Evolutionary conservation across 2,329 filamentous ascomycete species (phyloP), one percentile per base, ranked within the genome.

Genomic region (Neobulgaria alba): DNA sequence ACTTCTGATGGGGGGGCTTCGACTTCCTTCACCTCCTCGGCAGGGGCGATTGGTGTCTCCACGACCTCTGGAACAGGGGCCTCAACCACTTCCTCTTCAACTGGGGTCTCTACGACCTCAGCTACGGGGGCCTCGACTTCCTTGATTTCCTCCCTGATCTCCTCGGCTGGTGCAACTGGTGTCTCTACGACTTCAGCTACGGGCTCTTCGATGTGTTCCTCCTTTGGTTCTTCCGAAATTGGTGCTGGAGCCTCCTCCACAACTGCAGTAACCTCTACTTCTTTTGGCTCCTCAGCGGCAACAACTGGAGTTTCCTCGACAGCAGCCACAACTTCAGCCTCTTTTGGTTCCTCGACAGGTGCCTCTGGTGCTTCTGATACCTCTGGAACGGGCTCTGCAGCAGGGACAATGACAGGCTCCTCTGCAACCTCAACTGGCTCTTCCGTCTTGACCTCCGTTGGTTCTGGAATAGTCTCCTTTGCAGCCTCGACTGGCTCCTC

Each of bases 201-300:
- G 33, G 33, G 33, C 10, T 20, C 33, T 35, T 35, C 33, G 19
- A 17, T 9, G 30, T n/a, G n/a, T n/a, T n/a, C n/a, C n/a, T n/a
- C n/a, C n/a, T 49, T 42, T 35, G 47, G 43, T 34, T 15, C 15
- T 32, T 42, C 32, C 10, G 35, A 16, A 9, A 21, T 23, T 29
- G 29, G 18, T 4, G 29, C 26, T 41, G 43, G 29, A 30, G 48
- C 38, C 4, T 43, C 38, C 16, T 46, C 39, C 33, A 39, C 39
- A 15, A 33, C 29, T 33, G 30, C 19, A 15, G 39, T 16, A n/a
- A n/a, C n/a, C 20, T 18, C 31, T 17, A 41, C 33, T 12, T 30
- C 30, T 12, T 17, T 26, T 23, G 30, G 12, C 19, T 42, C 36
- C 21, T 39, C 33, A 10, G 4, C 30, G 29, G 18, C 34, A 16